Evolutionary conservation across 768 basidiomycete species (phyloP), one percentile per base, ranked within the genome.

Genomic region (Lactarius vividus): DNA sequence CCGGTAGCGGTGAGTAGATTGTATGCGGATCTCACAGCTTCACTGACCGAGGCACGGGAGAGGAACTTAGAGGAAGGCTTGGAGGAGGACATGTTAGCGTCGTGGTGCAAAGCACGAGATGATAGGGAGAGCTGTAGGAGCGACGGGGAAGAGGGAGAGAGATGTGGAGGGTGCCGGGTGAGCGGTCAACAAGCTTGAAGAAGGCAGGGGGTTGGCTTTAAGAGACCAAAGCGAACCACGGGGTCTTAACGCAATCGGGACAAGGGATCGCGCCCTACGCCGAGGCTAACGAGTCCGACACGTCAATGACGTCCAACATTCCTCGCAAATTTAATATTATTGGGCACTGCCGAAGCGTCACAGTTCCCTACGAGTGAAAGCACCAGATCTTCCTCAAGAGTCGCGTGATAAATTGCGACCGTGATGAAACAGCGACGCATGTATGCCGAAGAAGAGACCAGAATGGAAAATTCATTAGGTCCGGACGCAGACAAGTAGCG

Each of bases 1-100:
- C 3, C 16, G 37, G 0, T 6, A 11, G 4, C 0, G 7, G 39
- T 67, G 53, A 63, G 62, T 9, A 55, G 0, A 42, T 26, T 8
- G 28, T n/a, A 9, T 18, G 57, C 1, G 31, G 39, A 0, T 4
- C 28, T 4, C 2, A 29, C 11, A 20, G 53, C 1, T 42, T 13
- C 13, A 66, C 65, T 1, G 1, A 66, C 65, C 39, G 65, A 66
- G 13, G 37, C 55, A 15, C 65, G 65, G 23, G 55, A n/a, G 9
- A 62, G 6, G 3, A 66, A 54, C 31, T 23, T 66, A 31, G 65
- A 62, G 2, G 56, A n/a, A 0, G 61, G 26, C 39, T 26, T 54
- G 5, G 65, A 59, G 1, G 57, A 42, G 1, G 65, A 66, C 57
- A 59, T 66, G 31, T 18, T 13, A 4, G 20, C 8, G 53, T 35